These are phyloP conservation scores for Phaeosphaeriaceae sp. DNA, from an alignment of 2,329 filamentous ascomycete genomes.

Conservation along the genomic window DNA sequence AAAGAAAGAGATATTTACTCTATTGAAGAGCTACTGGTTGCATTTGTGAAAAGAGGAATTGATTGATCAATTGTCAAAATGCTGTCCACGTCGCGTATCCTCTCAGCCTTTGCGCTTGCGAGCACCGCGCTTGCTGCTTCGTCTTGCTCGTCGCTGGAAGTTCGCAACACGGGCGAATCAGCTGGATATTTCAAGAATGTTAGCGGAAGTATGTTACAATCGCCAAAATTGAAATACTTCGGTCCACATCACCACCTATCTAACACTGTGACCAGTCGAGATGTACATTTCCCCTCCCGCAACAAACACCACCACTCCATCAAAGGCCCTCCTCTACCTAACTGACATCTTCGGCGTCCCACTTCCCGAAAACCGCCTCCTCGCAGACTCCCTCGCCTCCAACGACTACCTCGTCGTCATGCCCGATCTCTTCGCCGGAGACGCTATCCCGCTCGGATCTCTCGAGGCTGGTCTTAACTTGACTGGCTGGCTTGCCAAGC, in stretches of 20 bases:
- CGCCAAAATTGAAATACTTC: too few species aligned
- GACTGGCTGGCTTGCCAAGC: conserved; percentile 54
- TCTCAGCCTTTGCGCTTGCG: neutral
- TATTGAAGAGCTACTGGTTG: too few species aligned
- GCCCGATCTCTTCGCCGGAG: conserved; percentile 46
- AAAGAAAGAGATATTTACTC: too few species aligned
- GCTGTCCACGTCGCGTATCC: neutral
- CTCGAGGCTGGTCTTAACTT: conserved; percentile 73
- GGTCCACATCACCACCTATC: too few species aligned
- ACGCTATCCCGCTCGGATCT: conserved; percentile 40
- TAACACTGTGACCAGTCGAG: conserved; percentile 13
- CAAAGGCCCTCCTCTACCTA: conserved; percentile 43
- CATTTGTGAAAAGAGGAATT: neutral
- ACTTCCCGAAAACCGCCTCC: conserved; percentile 41
- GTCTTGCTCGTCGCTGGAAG: conserved; percentile 11
- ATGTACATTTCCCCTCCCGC: conserved; percentile 29
- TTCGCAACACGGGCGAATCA: conserved; percentile 22
- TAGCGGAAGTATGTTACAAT: conserved; percentile 27
- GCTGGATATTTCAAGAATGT: conserved; percentile 31
- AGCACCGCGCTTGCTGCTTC: conserved; percentile 5
- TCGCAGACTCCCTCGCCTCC: conserved; percentile 44
- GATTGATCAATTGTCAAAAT: neutral
- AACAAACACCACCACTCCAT: conserved; percentile 21
- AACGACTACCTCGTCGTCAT: conserved; percentile 45
- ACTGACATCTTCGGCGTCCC: conserved; percentile 46